These are phyloP conservation scores for Beverwykella pulmonaria DNA, from an alignment of 495 filamentous ascomycete genomes.

Conservation along the genomic window DNA sequence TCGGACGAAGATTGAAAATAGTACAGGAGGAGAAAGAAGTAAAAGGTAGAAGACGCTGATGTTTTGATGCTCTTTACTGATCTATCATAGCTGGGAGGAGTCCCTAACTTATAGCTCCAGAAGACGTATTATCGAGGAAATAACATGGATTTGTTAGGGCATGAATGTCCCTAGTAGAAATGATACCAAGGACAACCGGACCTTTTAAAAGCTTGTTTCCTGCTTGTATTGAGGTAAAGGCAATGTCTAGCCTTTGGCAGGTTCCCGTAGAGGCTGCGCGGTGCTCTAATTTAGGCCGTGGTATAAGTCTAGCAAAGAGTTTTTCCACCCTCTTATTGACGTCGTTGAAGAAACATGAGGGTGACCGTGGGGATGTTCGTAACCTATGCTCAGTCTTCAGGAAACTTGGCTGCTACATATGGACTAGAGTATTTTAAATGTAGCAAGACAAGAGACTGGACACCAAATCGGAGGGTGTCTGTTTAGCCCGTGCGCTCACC, in stretches of 20 bases:
- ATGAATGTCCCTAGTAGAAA: neutral
- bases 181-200: neutral
- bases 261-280: neutral
- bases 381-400: neutral
- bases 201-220: neutral
- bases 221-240: neutral
- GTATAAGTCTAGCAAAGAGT: neutral
- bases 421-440: neutral
- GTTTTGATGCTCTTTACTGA: neutral
- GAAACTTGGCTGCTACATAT: neutral
- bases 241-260: neutral
- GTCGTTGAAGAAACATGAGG: neutral
- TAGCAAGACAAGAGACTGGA: neutral
- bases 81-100: neutral
- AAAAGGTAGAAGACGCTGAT: neutral
- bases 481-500: neutral
- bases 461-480: neutral
- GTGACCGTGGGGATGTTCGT: neutral
- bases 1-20: neutral
- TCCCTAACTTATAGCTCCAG: neutral
- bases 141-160: neutral
- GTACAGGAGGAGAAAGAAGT: neutral
- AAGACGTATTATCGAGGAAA: neutral
- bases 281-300: neutral
- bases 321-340: neutral